Evolutionary conservation across 139 green algal genomes (phyloP), one percentile per base, ranked within the genome.

Genomic region (Coelastrella sp.): DNA sequence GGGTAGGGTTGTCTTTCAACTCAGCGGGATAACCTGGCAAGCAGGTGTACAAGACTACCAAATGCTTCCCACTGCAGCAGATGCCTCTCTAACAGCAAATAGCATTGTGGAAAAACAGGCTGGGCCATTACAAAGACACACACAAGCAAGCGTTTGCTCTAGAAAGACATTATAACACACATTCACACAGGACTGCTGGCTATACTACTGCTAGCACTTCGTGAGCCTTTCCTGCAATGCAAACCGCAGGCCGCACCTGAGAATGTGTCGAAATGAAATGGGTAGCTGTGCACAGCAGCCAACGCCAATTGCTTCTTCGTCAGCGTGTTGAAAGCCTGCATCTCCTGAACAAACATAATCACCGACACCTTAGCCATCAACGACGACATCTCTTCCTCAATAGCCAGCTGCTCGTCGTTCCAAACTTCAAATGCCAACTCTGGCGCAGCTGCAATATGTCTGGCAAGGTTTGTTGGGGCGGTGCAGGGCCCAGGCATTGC

Each of bases 281-380:
- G 79, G 79, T 84, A 84, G 57, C 56, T 84, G 5, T 61, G 23
- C 4, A 84, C 56, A 19, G 79, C 79, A 10, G 79, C 79, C 57
- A 84, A 19, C 14, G 79, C 79, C 79, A 84, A 20, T 56, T 84
- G 79, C 79, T 84, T 84, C 54, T n/a, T 61, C 54, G 47, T 84
- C 16, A 84, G 58, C 3, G 57, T 6, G 19, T 84, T 84, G 17
- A 68, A 71, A 13, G 5, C 19, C 79, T 54, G 17, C 79, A 84
- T 22, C 16, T n/a, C 56, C 8, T 23, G 17, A 54, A 57, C n/a
- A 16, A 13, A 19, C 14, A 66, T 19, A 54, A 84, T 17, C 56
- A 84, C 32, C 6, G 16, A 61, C 79, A 84, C 17, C 19, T 77
- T 77, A 22, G 7, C 6, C 71, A 77, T 77, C 71, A 77, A 16